phyloP scores from a whole-genome alignment of 768 basidiomycete species.

The Tricholoma hemisulphureum region DNA sequence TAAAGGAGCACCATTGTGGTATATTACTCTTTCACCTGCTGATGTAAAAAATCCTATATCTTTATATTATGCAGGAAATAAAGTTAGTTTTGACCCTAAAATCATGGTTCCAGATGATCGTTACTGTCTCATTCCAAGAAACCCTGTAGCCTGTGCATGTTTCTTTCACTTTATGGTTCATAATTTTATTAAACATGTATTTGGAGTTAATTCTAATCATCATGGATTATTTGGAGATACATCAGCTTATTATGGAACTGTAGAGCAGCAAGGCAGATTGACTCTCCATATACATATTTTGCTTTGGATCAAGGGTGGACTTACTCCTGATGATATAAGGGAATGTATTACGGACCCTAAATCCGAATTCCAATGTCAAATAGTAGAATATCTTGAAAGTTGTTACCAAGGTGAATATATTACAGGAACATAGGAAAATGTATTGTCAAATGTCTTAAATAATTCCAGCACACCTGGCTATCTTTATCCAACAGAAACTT shows the following conservation, averaged over 20 bases:
- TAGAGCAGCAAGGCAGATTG: constrained; percentile 29
- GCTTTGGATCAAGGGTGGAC: too few species aligned
- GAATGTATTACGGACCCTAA: too few species aligned
- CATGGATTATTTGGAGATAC: constrained; percentile 22
- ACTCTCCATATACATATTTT: constrained; percentile 30
- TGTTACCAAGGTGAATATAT: too few species aligned
- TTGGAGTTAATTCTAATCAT: constrained; percentile 7
- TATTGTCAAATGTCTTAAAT: too few species aligned
- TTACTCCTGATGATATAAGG: too few species aligned
- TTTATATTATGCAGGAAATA: constrained; percentile 29
- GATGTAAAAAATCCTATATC: constrained; percentile 29
- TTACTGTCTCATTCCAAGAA: constrained; percentile 10
- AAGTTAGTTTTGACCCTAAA: constrained; percentile 20
- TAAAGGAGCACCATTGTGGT: constrained; percentile 32
- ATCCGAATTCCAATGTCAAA: too few species aligned
- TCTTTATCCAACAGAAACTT: constrained; percentile 16
- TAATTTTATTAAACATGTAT: too few species aligned
- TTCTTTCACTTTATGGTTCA: too few species aligned
- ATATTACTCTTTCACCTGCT: constrained; percentile 30
- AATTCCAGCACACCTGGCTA: too few species aligned
- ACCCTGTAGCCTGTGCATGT: constrained; percentile 17
- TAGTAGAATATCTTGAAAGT: too few species aligned
- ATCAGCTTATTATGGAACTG: constrained; percentile 29
- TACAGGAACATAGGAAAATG: too few species aligned
- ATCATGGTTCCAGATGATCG: constrained; percentile 6